A percentile compares a stretch with the other conserved stretches of the same genome.
Conservation (phyloP, 371 early-diverging fungal species). For the Mortierella sp. region DNA sequence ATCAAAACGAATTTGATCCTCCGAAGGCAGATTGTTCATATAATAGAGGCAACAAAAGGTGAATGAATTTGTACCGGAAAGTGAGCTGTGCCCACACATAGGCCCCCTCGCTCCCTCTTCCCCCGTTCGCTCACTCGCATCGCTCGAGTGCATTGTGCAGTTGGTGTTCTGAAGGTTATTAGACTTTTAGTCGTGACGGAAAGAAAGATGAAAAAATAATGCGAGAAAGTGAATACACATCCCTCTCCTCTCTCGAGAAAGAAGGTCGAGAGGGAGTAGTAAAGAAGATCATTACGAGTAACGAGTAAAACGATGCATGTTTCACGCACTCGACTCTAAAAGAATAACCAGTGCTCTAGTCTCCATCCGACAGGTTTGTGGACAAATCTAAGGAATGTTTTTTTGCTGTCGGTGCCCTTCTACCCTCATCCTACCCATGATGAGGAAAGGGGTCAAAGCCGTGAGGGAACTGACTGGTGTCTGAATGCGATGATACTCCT, state of each 20-base stretch:
- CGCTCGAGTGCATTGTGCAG: background rate
- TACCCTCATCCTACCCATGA: no score
- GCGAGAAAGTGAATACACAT: background rate
- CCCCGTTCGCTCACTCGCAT: background rate
- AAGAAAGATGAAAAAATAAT: background rate
- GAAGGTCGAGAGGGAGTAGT: background rate
- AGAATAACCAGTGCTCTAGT: background rate
- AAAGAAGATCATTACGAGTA: background rate
- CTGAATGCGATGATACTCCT: no score
- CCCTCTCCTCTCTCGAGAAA: background rate
- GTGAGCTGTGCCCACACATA: background rate
- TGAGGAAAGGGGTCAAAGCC: no score
- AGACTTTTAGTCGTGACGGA: background rate
- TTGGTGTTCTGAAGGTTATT: background rate
- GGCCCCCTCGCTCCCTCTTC: background rate
- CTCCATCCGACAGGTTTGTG: no score
- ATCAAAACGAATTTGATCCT: background rate
- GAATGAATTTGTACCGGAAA: background rate
- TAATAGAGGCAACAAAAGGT: background rate
- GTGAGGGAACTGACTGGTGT: no score
- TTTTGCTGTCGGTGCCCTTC: no score
- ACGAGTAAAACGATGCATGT: background rate
- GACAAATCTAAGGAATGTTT: no score
- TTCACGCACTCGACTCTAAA: no score
- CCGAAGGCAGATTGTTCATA: background rate